Percentiles rank a stretch among this genome's conserved stretches.
phyloP scores from a whole-genome alignment of 768 basidiomycete species.

The Leccinum variicolor region DNA sequence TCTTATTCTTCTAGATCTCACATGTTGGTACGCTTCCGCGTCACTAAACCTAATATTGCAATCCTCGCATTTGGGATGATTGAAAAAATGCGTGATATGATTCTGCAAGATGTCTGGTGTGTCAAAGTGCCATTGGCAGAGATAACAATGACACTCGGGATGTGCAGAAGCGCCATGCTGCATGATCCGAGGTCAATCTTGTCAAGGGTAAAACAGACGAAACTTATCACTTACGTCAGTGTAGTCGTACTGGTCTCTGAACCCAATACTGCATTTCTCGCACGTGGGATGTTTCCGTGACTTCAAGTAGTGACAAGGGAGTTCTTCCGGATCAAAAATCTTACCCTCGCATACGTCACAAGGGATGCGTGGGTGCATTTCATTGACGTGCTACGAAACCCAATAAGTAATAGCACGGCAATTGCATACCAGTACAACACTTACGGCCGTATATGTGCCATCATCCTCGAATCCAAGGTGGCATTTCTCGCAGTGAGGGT shows the following conservation, averaged over 20 bases:
- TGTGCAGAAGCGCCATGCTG: slow-evolving; percentile 32
- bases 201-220: neutral
- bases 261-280: slow-evolving; percentile 25
- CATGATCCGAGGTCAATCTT: slow-evolving; percentile 9
- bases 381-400: slow-evolving; percentile 36
- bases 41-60: slow-evolving; percentile 44
- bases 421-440: neutral
- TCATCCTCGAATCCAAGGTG: slow-evolving; percentile 34
- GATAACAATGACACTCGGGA: slow-evolving; percentile 32
- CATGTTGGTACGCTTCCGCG: slow-evolving; percentile 35
- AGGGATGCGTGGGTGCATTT: slow-evolving; percentile 34
- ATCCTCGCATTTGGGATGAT: slow-evolving; percentile 43
- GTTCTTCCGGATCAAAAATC: slow-evolving; percentile 20
- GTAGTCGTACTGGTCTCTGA: slow-evolving; percentile 26
- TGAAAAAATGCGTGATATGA: slow-evolving; percentile 40
- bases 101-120: slow-evolving; percentile 32
- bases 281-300: slow-evolving; percentile 30
- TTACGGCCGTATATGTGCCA: slow-evolving; percentile 28
- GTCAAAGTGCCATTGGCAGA: slow-evolving; percentile 41
- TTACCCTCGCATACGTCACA: slow-evolving; percentile 30
- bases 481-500: slow-evolving; percentile 37
- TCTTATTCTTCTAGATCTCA: slow-evolving; percentile 15
- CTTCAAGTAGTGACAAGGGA: slow-evolving; percentile 23
- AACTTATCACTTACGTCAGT: slow-evolving; percentile 20
- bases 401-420: slow-evolving; percentile 1